Base-by-base conservation (phyloP, 2,329 filamentous ascomycete genomes). In the Ceratocystis lukuohia region DNA sequence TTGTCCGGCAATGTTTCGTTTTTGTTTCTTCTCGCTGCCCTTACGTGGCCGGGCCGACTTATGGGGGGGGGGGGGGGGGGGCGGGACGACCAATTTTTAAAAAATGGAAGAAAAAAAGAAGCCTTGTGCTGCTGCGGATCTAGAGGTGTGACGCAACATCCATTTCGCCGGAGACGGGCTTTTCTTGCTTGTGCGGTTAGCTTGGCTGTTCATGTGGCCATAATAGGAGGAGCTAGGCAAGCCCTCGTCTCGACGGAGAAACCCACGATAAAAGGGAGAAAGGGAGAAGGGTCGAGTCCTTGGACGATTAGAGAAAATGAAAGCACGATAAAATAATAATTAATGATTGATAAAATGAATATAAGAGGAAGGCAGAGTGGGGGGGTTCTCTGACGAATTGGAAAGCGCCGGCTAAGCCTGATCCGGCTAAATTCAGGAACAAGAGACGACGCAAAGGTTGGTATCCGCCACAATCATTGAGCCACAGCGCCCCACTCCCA, bases 361-460 rank as follows among this genome's bases (percentile, higher is more conserved):
- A 33, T 3, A 5, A 22, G 8, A 33, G 20, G 6, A 28, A 6
- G 22, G 20, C 5, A 7, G 20, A 33, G 10, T 15, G 10, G 22
- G 28, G 28, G 33, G 53, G 17, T 2, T n/a, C 56, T 10, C 5
- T 30, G 25, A 20, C 56, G 28, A 59, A 37, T 37, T 37, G 28
- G 56, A 15, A 37, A 2, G 48, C 7, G 5, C 17, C 28, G 56
- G 56, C 56, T 59, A 59, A 33, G 25, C 56, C 28, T 33, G 28
- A 33, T 59, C 56, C 28, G 56, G 56, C 56, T 59, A 59, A 59
- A 59, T 59, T 37, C 56, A 59, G 56, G 56, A 59, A 59, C 56
- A 59, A 30, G 2, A 33, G 53, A 1, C 5, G 17, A 30, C 3
- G 22, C 8, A 50, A 50, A 22, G n/a, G 48, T n/a, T 12, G 12